Evolutionary conservation across 1,284 basidiomycete species (phyloP), one percentile per base, ranked within the genome.

Genomic region (Cutaneotrichosporon mucoides): DNA sequence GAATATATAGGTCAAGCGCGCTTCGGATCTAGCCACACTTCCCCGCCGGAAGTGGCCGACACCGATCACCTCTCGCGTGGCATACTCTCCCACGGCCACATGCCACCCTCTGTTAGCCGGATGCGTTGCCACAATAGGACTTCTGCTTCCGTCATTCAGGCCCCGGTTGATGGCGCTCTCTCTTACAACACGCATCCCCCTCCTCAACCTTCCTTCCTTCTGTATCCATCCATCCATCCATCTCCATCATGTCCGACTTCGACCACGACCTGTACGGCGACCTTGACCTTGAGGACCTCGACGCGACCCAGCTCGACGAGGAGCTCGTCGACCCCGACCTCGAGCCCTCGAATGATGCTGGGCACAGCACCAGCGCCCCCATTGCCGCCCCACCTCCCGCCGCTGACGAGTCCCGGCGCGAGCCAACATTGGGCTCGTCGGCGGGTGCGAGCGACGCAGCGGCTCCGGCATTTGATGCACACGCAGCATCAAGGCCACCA

Each of bases 231-330:
- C 49, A 51, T 51, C 52, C 35, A 55, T 49, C 24, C 44, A n/a
- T n/a, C n/a, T n/a, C 48, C 57, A 69, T 34, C 12, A 75, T 76
- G 75, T 67, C 75, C 43, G 69, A 72, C 62, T 69, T 67, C 58
- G 68, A 73, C 62, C 70, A 76, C 57, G 68, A 70, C 58, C 64
- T 71, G 16, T 72, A 72, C 62, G 69, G 72, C 45, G 71, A 72
- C 46, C 54, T 64, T 66, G 70, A 74, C 64, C 65, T 72, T 52
- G 74, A 70, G 65, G 74, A 75, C 56, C 64, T 65, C 49, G 73
- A 74, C 57, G 69, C 70, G n/a, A 64, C 70, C 9, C 68, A 68
- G 52, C 66, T 73, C 6, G 71, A 73, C 51, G 66, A 69, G 49
- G 71, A 73, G 52, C 65, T 73, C 4, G 67, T 72, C 6, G 72